Evolutionary conservation across 768 basidiomycete species (phyloP).

Genomic region (Inosperma sp.): DNA sequence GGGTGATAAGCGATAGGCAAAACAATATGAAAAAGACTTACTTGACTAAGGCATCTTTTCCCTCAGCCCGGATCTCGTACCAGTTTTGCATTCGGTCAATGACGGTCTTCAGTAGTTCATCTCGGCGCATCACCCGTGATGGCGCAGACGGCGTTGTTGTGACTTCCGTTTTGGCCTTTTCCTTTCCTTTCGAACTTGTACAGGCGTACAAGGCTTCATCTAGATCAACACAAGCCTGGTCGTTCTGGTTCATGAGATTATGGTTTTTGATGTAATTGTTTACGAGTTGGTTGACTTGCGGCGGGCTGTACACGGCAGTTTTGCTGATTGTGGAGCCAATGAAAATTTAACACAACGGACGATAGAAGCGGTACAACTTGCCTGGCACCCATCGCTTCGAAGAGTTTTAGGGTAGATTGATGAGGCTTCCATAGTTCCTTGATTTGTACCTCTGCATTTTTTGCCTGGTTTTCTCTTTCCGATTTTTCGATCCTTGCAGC

Average conservation of each 20-base stretch:
- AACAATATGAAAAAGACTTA: slow-evolving; percentile 30
- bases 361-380: slow-evolving; percentile 30
- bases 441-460: slow-evolving; percentile 49
- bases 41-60: slow-evolving; percentile 57
- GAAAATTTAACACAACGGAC: not conserved
- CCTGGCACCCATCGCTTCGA: slow-evolving; percentile 61
- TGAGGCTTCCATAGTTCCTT: slow-evolving; percentile 77
- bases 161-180: slow-evolving; percentile 27
- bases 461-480: slow-evolving; percentile 41
- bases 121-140: slow-evolving; percentile 58
- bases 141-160: slow-evolving; percentile 12
- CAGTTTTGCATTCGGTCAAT: slow-evolving; percentile 70
- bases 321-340: slow-evolving; percentile 34
- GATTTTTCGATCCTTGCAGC: slow-evolving; percentile 52
- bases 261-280: slow-evolving; percentile 59
- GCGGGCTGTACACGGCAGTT: slow-evolving; percentile 47
- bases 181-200: slow-evolving; percentile 33
- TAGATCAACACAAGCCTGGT: slow-evolving; percentile 69
- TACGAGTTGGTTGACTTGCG: slow-evolving; percentile 54
- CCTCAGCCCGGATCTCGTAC: slow-evolving; percentile 58
- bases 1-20: not conserved
- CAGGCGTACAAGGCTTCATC: slow-evolving; percentile 42
- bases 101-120: slow-evolving; percentile 54
- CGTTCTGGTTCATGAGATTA: slow-evolving; percentile 57
- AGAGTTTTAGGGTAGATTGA: slow-evolving; percentile 50